Percentiles rank a stretch among this genome's conserved stretches.
These are phyloP conservation scores for Avena eriantha DNA, from an alignment of 176 grass and related monocot genomes.

Conservation along the genomic window DNA sequence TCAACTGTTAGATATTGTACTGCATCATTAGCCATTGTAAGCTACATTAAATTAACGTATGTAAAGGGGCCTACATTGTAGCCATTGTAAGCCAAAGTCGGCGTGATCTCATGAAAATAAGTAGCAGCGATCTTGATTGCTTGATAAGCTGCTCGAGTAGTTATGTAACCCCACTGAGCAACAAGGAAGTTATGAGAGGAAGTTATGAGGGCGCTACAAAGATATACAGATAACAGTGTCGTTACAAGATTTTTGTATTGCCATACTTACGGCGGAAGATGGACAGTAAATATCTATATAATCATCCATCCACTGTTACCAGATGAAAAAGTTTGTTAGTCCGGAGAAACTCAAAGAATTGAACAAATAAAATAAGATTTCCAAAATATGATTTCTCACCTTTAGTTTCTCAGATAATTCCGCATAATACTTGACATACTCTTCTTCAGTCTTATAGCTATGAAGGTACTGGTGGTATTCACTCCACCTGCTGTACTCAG, in stretches of 20 bases:
- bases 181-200: background rate
- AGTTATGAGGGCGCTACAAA: background rate
- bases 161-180: background rate
- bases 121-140: slow-evolving; percentile 23
- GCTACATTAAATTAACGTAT: background rate
- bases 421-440: slow-evolving; percentile 7
- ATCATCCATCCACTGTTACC: slow-evolving; percentile 16
- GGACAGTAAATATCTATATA: background rate
- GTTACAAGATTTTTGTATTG: background rate
- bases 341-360: background rate
- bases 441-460: background rate
- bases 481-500: background rate
- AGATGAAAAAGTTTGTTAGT: background rate
- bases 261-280: background rate
- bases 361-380: slow-evolving; percentile 1
- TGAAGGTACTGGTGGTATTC: background rate
- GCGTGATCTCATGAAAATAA: background rate
- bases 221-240: background rate
- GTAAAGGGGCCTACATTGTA: background rate
- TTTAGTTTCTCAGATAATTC: background rate
- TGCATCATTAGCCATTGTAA: background rate
- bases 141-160: background rate
- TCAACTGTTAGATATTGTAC: background rate
- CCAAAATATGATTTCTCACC: background rate
- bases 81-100: background rate